Base-by-base conservation (phyloP, 2,329 filamentous ascomycete genomes). In the Cladosporium sp. region DNA sequence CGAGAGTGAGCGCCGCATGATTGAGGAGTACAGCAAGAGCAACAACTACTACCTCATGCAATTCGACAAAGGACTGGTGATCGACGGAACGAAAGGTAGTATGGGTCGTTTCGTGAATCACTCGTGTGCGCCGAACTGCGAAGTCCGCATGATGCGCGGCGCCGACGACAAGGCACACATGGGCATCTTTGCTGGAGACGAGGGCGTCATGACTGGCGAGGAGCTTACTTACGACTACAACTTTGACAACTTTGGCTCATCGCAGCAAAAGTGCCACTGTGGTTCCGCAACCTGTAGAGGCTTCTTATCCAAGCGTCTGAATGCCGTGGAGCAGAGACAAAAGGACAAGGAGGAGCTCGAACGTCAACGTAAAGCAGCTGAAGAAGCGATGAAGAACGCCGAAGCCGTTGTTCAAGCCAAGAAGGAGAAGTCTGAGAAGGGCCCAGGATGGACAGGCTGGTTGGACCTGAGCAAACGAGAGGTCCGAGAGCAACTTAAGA, bases 21-120 rank as follows among this genome's bases (percentile, higher is more conserved):
- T 91, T 67, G 90, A 94, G 69, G 86, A 91, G 67, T 99, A 99
- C 82, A 96, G 95, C 78, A 87, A 97, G 76, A 96, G 97, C 73
- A 90, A 95, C 92, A 97, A 93, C 79, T 98, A 97, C 79, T 99
- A 99, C 78, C 84, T 99, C 59, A 99, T 99, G 95, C 93, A 92
- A 65, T 97, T 98, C 76, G 93, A 98, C 76, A 93, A 97, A 78
- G 95, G 96, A 78, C 95, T 98, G 88, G 96, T 98, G 74, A 96
- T 99, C 70, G 95, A 99, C 81, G 95, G 94, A 38, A 97, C 93
- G 32, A 92, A 92, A 65, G 95, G 95, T 73, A 96, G 92, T 71
- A 96, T 98, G 79, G 94, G 95, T 74, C 91, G 95, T 65, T 99
- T 99, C 78, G 93, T 99, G 77, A 99, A 99, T 77, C 95, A 99